These are phyloP conservation scores for Alloteropsis angusta DNA, from an alignment of 202 grass and related monocot genomes.

Conservation along the genomic window DNA sequence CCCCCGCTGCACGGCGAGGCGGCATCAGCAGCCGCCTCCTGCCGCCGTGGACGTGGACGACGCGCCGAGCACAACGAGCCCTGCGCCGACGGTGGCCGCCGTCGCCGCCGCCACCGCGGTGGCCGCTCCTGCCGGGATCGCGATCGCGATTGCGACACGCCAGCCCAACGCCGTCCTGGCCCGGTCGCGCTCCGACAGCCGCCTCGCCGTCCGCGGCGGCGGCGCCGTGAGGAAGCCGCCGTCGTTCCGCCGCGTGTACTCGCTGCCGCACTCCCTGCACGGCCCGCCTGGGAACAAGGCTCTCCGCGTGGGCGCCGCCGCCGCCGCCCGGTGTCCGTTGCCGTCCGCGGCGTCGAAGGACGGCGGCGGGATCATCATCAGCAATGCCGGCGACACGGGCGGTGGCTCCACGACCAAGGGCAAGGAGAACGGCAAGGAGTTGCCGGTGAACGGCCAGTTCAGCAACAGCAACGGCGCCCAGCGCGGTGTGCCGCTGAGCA, in stretches of 20 bases:
- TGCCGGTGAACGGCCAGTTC: conserved; percentile 30
- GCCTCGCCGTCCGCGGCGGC: not conserved
- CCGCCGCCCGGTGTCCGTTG: not conserved
- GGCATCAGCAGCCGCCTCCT: not conserved
- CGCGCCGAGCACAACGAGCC: not conserved
- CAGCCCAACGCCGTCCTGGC: not conserved
- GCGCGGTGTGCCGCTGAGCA: conserved; percentile 27
- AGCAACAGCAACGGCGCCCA: conserved; percentile 7
- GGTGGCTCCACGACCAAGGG: conserved; percentile 4
- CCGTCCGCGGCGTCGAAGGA: not conserved
- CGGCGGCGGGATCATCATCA: not conserved
- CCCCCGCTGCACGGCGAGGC: conserved; percentile 15
- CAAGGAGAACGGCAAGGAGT: conserved; percentile 35
- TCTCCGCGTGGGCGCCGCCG: no score
- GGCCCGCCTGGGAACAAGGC: not conserved
- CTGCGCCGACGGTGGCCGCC: not conserved
- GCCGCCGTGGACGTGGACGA: not conserved
- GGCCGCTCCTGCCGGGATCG: not conserved
- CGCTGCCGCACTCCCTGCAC: conserved; percentile 31
- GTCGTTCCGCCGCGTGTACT: conserved; percentile 30
- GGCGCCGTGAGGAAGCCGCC: not conserved
- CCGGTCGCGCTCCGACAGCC: conserved; percentile 34
- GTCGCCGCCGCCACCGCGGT: no score
- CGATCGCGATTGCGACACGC: not conserved
- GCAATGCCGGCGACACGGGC: not conserved